Conservation (phyloP, 1,284 basidiomycete genomes). For the Erythrobasidium hasegawianum region DNA sequence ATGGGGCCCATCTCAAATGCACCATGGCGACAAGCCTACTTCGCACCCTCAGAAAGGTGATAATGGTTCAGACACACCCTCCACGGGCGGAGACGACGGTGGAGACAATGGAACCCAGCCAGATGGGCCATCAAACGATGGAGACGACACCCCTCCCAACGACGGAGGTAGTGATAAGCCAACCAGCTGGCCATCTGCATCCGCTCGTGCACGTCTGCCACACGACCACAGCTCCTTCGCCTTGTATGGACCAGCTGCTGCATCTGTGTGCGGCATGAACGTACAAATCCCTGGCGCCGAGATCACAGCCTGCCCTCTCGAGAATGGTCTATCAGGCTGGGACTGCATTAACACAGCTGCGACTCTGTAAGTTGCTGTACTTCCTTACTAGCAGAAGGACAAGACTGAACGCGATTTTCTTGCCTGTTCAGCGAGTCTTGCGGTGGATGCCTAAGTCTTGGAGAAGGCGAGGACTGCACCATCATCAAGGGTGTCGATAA, state of each 20-base stretch:
- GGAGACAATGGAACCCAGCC: not conserved
- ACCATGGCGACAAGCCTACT: not conserved
- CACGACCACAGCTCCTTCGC: constrained; percentile 12
- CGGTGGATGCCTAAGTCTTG: constrained; percentile 65
- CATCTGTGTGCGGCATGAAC: constrained; percentile 26
- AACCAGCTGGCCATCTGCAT: constrained; percentile 21
- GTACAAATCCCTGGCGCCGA: constrained; percentile 30
- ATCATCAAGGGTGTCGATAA: constrained; percentile 62
- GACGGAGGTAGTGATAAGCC: not conserved
- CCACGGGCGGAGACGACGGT: constrained; percentile 1
- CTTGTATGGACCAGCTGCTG: constrained; percentile 32
- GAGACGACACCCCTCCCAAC: not conserved
- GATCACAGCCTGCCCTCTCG: constrained; percentile 33
- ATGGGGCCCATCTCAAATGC: not conserved
- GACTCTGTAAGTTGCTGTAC: constrained; percentile 25
- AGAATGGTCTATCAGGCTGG: constrained; percentile 22
- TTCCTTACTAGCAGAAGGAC: not conserved
- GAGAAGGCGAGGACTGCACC: constrained; percentile 67
- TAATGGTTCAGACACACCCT: not conserved
- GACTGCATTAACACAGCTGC: constrained; percentile 34
- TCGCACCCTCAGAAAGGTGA: not conserved
- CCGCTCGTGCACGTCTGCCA: constrained; percentile 25
- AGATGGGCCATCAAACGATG: not conserved
- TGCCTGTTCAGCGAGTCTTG: constrained; percentile 50
- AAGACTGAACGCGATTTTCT: not conserved